Base-by-base conservation (phyloP, 2,329 filamentous ascomycete genomes). In the Lachnellula willkommii region DNA sequence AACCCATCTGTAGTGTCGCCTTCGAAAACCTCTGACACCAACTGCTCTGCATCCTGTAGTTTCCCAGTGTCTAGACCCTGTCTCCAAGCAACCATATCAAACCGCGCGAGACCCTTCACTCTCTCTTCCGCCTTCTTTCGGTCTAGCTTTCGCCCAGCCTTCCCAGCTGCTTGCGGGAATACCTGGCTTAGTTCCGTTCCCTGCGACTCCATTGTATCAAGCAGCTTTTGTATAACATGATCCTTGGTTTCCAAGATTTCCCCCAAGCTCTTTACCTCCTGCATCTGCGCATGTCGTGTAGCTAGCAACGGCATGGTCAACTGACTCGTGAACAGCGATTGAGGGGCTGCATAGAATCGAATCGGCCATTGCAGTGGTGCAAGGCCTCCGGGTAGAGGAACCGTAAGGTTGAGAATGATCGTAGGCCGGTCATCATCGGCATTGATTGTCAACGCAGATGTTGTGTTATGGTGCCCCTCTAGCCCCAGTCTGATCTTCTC, bases 311-410 rank as follows among this genome's bases (percentile, higher is more conserved):
- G 79, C 8, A 75, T 61, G 3, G 79, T 72, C 39, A 84, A 71
- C 47, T 76, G 69, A 42, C 71, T 68, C 35, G 72, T 75, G 5
- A 82, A 66, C 8, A 67, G 61, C 5, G 66, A 61, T 15, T 72
- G 64, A 1, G 69, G 61, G 20, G 69, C 68, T 26, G 67, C 71
- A 32, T 60, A 68, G 17, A 93, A 71, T 48, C 77, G 71, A 54
- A 91, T 75, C 0, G 78, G 78, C 89, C 89, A 93, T 57, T 74
- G 73, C 37, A 93, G 73, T 5, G 82, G 77, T 48, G 77, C 74
- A 32, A 91, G 74, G 1, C 83, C 83, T n/a, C 74, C 70, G 1
- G 86, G 84, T 12, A 93, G 75, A 8, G 78, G 71, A 54, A 82
- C 83, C 3, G 75, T 83, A 28, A 87, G 73, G 42, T 77, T 75